phyloP scores from a whole-genome alignment of 2,329 filamentous ascomycete genomes.

The Emydomyces testavorans region DNA sequence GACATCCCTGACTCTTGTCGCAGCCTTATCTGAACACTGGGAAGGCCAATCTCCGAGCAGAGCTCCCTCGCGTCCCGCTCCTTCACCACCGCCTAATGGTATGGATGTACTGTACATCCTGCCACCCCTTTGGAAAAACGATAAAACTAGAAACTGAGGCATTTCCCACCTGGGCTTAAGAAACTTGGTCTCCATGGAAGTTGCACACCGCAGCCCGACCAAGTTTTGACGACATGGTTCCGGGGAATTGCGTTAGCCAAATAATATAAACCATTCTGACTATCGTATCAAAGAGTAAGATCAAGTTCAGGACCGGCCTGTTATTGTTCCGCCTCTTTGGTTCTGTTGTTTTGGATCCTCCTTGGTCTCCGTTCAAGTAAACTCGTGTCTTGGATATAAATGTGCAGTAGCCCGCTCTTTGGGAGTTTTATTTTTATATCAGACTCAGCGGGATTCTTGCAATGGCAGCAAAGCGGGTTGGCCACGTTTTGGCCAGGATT shows the following conservation, averaged over 20 bases:
- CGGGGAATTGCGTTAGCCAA: constrained; percentile 9
- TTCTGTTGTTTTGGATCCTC: neutral
- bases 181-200: neutral
- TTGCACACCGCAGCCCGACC: constrained; percentile 4
- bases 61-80: no score
- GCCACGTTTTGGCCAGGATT: constrained; percentile 7
- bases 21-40: no score
- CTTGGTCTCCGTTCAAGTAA: neutral
- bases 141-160: no score
- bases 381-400: neutral
- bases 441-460: neutral
- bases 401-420: neutral
- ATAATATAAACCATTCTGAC: no score
- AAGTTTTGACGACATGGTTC: constrained; percentile 11
- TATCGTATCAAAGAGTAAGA: neutral
- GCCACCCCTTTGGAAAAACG: no score
- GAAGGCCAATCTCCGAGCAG: no score
- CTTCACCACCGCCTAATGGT: neutral
- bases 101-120: neutral
- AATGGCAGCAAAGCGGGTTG: constrained; percentile 12
- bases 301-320: neutral
- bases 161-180: no score
- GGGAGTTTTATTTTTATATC: neutral
- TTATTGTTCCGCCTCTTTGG: neutral
- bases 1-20: no score